Evolutionary conservation across 2,329 filamentous ascomycete genomes (phyloP), one percentile per base, ranked within the genome.

Genomic region (Venturia pyrina): DNA sequence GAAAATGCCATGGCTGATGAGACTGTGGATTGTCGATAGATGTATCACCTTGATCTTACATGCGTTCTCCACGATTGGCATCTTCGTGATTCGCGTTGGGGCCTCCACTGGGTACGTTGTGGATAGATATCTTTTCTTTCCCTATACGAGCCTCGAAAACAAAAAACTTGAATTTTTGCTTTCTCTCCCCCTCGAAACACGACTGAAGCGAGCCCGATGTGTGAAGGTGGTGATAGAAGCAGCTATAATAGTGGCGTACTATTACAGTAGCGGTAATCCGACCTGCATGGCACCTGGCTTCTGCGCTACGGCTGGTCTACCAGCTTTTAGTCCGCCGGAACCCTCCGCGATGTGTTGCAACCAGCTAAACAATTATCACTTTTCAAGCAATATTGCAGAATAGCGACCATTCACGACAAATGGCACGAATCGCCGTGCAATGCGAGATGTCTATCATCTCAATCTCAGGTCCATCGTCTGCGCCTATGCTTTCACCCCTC

Each of bases 161-260:
- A 21, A 48, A 21, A 6, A 15, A 0, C 28, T 40, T 17, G 15
- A 5, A 19, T 13, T 34, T 59, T 40, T 40, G 53, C 53, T 59
- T 59, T 59, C 28, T 6, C 28, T 5, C 5, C 8, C 50, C 28
- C 50, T 62, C 60, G 60, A 62, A 62, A 62, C 60, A 62, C 24
- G 19, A 43, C 60, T 46, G 60, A 62, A 43, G 37, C 40, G 21
- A 62, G n/a, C 11, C 6, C 40, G 17, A 21, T 24, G 53, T 44
- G 34, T 15, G 24, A 60, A 50, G 48, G 32, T n/a, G 63, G 59
- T 59, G 28, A 28, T 28, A 4, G 28, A 28, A 28, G 28, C 28
- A 28, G 48, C 63, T 65, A 65, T 65, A 59, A 59, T 34, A 60
- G 34, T 60, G 63, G 34, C 50, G 32, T 60, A 21, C 37, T 65